Conservation (phyloP, 1,284 basidiomycete genomes). For the Trichosporon sp. region DNA sequence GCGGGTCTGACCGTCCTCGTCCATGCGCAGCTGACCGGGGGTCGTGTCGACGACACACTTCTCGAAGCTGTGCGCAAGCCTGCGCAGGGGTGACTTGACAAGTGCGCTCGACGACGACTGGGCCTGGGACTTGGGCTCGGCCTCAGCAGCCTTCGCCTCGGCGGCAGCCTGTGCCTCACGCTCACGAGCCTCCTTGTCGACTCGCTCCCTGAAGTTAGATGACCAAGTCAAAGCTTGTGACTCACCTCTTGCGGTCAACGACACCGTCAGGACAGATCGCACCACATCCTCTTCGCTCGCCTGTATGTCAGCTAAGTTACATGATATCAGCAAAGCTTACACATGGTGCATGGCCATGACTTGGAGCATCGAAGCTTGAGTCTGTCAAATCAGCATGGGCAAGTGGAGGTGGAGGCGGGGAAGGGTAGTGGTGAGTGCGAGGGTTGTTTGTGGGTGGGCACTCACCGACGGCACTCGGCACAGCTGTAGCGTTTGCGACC, state of each 20-base stretch:
- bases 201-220: slow-evolving; percentile 6
- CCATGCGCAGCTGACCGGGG: slow-evolving; percentile 42
- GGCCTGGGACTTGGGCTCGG: slow-evolving; percentile 26
- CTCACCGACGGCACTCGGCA: slow-evolving; percentile 20
- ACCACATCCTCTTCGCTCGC: slow-evolving; percentile 10
- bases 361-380: slow-evolving; percentile 22
- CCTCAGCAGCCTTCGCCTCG: slow-evolving; percentile 9
- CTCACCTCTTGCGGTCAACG: slow-evolving; percentile 37
- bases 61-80: background rate
- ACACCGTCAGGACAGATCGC: slow-evolving; percentile 17
- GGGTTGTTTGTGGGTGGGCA: background rate
- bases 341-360: slow-evolving; percentile 20
- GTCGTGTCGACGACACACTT: slow-evolving; percentile 13
- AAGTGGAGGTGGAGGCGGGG: background rate
- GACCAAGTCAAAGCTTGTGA: background rate
- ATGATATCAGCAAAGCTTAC: slow-evolving; percentile 27
- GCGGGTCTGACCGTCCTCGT: slow-evolving; percentile 29
- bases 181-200: slow-evolving; percentile 44
- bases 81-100: slow-evolving; percentile 27
- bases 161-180: slow-evolving; percentile 24
- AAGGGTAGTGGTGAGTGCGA: too few relatives aligned
- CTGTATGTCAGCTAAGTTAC: background rate
- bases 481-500: slow-evolving; percentile 17
- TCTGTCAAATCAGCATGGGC: background rate
- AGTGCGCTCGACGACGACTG: slow-evolving; percentile 27